Base-by-base conservation (phyloP, 163 green algal genomes). In the Scenedesmus sp. region DNA sequence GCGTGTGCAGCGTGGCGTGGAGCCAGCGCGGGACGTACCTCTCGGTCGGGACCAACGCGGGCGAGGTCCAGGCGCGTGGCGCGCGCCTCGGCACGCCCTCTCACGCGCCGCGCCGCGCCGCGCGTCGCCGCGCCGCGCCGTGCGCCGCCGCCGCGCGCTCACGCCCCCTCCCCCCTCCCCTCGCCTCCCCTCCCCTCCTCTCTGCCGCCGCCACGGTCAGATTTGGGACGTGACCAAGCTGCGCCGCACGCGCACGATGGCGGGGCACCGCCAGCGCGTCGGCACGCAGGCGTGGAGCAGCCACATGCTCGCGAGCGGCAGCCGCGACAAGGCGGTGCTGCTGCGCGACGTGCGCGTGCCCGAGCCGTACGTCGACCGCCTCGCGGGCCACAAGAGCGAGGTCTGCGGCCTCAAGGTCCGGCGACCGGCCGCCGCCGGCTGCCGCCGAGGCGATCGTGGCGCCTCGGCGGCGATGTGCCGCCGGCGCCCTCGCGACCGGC, bases 21-120 rank as follows among this genome's bases (percentile, higher is more conserved):
- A 97, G 91, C 72, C 90, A 96, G 64, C 86, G 96, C 3, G 96
- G 96, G 5, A 96, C 91, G 11, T 98, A 96, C 84, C 88, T 99
- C 42, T 92, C 91, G 9, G 90, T 99, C 6, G 96, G 96, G 51
- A 98, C 90, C 42, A 93, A 95, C 78, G 86, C 80, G 26, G 96
- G 95, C 15, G 88, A 96, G 64, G 92, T 98, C 63, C 91, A 97
- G 87, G 80, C 87, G n/a, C 18, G 65, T n/a, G n/a, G n/a, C n/a
- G n/a, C n/a, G n/a, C n/a, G n/a, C n/a, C n/a, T n/a, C n/a, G n/a
- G n/a, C n/a, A n/a, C n/a, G n/a, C n/a, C n/a, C n/a, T n/a, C n/a
- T n/a, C n/a, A n/a, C n/a, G n/a, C n/a, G n/a, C n/a, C n/a, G n/a
- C n/a, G n/a, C n/a, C n/a, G n/a, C n/a, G n/a, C n/a, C n/a, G n/a